These are phyloP conservation scores for Alternaria angustiovoidea DNA, from an alignment of 2,329 filamentous ascomycete species.

Conservation along the genomic window DNA sequence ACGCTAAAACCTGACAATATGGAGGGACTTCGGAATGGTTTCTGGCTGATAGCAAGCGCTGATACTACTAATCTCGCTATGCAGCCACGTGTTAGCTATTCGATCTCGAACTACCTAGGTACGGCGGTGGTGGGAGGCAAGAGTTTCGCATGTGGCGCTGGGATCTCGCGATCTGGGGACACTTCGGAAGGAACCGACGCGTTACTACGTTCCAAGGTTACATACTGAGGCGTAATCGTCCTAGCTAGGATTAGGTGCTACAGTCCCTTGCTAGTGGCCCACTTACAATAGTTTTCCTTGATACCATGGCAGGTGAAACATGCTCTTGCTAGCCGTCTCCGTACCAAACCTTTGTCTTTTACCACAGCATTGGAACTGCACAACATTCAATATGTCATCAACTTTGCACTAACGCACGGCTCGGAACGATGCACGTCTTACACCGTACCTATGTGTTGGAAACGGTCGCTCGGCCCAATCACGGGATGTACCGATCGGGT, in stretches of 20 bases:
- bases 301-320: neutral
- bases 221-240: neutral
- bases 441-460: neutral
- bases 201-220: neutral
- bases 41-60: neutral
- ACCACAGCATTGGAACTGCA: neutral
- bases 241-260: neutral
- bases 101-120: neutral
- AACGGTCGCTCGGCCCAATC: neutral
- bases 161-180: neutral
- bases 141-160: neutral
- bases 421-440: constrained; percentile 7
- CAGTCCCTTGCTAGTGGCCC: constrained; percentile 1
- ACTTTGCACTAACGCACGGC: neutral
- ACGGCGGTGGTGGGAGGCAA: neutral
- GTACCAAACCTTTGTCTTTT: neutral
- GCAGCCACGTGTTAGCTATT: neutral
- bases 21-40: constrained; percentile 1
- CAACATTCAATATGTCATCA: neutral
- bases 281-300: neutral
- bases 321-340: neutral
- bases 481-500: neutral
- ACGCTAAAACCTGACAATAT: neutral
- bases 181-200: neutral
- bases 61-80: neutral